Evolutionary conservation across 2,329 filamentous ascomycete species (phyloP), one percentile per base, ranked within the genome.

Genomic region (Macrophomina pseudophaseolina): DNA sequence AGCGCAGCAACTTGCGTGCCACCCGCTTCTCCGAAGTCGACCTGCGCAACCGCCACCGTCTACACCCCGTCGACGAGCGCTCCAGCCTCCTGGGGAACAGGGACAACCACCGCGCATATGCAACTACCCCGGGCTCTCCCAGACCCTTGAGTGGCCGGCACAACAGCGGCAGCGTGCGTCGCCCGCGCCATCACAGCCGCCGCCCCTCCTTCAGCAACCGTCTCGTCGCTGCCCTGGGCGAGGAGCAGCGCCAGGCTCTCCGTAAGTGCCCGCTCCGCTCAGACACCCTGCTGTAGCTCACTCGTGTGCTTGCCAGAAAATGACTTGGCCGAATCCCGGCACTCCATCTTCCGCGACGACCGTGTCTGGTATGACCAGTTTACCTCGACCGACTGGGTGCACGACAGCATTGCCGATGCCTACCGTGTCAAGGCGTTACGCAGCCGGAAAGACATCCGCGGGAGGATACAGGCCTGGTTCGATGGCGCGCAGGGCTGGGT

Each of bases 361-460:
- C 89, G 95, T 68, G 91, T 96, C 9, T 98, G 95, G 95, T 98
- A 98, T 80, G 95, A 99, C 82, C 95, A 99, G 79, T 97, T 97
- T 74, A 97, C 93, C 5, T 97, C 92, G 6, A 97, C 93, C 65
- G 94, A 99, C 78, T 99, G 95, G 95, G 94, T 99, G 0, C 94
- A 97, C 76, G 95, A 99, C 79, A 94, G 91, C 77, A 97, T 99
- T 71, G 92, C 93, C 73, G 95, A 98, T 79, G 93, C 94, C 9
- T 92, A 93, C 73, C 91, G 95, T 32, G 88, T 96, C 59, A 95
- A 96, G 77, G 89, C 89, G 64, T 84, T 99, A 46, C 88, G 93
- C 59, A 89, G 86, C 72, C 86, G 93, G 58, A 96, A 91, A 76
- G 95, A 94, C 79, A 86, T 97, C 68, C 89, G 90, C 75, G 94